Conservation (phyloP, 2,329 filamentous ascomycete genomes). For the Fusarium annulatum region DNA sequence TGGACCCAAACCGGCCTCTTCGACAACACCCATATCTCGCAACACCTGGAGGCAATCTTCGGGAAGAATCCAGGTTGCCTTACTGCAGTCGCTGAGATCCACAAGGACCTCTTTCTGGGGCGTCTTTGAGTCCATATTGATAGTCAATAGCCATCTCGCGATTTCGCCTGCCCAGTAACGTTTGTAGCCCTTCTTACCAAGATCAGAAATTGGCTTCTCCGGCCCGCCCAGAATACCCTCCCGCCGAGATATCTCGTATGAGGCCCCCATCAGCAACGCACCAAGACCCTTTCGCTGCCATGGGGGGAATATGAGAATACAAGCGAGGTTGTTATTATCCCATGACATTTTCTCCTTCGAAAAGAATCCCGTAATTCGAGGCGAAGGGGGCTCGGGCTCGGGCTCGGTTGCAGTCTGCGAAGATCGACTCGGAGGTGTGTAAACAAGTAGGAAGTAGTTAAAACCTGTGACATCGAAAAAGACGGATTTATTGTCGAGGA, state of each 20-base stretch:
- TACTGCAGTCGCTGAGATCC: constrained; percentile 77
- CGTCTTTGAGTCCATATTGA: constrained; percentile 52
- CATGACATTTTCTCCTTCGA: constrained; percentile 99
- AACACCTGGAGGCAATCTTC: constrained; percentile 86
- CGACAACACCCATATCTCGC: constrained; percentile 80
- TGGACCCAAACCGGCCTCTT: constrained; percentile 64
- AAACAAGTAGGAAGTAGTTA: constrained; percentile 91
- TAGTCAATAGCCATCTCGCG: constrained; percentile 71
- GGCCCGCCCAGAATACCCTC: constrained; percentile 90
- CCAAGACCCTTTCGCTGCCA: constrained; percentile 94
- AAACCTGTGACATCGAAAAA: constrained; percentile 97
- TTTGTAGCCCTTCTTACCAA: constrained; percentile 84
- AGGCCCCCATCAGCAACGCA: constrained; percentile 88
- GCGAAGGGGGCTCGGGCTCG: constrained; percentile 48
- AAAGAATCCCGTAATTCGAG: constrained; percentile 88
- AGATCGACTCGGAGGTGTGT: constrained; percentile 61
- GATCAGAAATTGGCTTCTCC: constrained; percentile 90
- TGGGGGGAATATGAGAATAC: constrained; percentile 94
- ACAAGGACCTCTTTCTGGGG: constrained; percentile 59
- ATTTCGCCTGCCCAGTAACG: constrained; percentile 90
- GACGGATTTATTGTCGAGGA: constrained; percentile 97
- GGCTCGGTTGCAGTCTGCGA: constrained; percentile 2
- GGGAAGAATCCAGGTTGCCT: constrained; percentile 82
- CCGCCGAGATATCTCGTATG: constrained; percentile 88
- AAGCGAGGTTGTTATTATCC: constrained; percentile 98